A percentile compares a stretch with the other conserved stretches of the same genome.
These are phyloP conservation scores for Phoma herbarum DNA, from an alignment of 2,329 filamentous ascomycete species.

Conservation along the genomic window DNA sequence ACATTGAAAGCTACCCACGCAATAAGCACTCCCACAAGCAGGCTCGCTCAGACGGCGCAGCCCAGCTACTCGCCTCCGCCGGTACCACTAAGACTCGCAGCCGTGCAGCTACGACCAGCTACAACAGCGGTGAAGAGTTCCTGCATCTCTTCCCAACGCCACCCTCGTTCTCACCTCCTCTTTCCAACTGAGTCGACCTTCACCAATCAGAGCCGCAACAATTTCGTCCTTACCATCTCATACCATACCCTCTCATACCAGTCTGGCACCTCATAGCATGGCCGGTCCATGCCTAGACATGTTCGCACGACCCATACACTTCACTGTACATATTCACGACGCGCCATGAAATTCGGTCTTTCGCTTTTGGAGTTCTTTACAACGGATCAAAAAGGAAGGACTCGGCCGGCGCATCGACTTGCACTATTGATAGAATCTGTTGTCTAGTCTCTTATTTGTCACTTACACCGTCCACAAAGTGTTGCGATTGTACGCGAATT, in stretches of 20 bases:
- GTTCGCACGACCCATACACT: slow-evolving; percentile 7
- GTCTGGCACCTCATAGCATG: slow-evolving; percentile 1
- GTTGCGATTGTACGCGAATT: slow-evolving; percentile 7
- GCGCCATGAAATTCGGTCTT: slow-evolving; percentile 7
- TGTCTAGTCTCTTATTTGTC: not conserved
- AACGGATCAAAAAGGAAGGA: not conserved
- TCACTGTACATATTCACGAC: slow-evolving; percentile 23
- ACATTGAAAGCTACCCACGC: slow-evolving; percentile 32
- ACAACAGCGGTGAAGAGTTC: slow-evolving; percentile 29
- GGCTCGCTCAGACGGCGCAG: slow-evolving; percentile 45
- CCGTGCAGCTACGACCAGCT: slow-evolving; percentile 43
- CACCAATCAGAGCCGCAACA: not conserved
- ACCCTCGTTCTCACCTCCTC: slow-evolving; percentile 27
- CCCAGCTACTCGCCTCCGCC: slow-evolving; percentile 38
- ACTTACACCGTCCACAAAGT: not conserved
- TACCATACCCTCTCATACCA: not conserved
- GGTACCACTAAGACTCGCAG: slow-evolving; percentile 26
- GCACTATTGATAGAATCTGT: not conserved
- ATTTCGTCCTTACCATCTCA: not conserved
- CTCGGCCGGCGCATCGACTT: not conserved
- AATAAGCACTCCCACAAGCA: slow-evolving; percentile 46
- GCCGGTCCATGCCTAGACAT: slow-evolving; percentile 8
- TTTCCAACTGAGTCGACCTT: slow-evolving; percentile 12
- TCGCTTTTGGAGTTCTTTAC: slow-evolving; percentile 7
- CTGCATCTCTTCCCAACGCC: slow-evolving; percentile 49